Base-by-base conservation (phyloP, 2,329 filamentous ascomycete genomes). In the Diaporthe nobilis region DNA sequence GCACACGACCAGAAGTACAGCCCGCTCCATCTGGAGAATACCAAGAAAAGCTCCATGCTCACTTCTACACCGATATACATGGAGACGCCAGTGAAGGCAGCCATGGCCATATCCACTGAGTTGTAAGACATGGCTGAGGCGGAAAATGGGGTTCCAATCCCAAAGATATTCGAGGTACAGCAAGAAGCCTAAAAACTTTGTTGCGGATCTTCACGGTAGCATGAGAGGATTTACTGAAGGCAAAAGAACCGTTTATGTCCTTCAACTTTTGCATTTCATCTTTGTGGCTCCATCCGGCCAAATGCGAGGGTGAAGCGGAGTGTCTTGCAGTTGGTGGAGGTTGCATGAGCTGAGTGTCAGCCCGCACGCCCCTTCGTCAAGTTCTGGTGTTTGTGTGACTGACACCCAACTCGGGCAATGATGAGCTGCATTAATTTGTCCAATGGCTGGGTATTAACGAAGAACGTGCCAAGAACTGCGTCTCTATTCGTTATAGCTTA, bases 1-100 rank as follows among this genome's bases (percentile, higher is more conserved):
- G 53, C 25, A 57, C 53, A 57, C 53, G 53, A 57, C 53, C 53
- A 57, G 25, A 57, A 57, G 25, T 34, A 57, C 15, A 57, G 53
- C 28, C 53, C 53, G 28, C 53, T 57, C 53, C 53, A 57, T 34
- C 53, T 57, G 53, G 53, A 15, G 28, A 57, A 57, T 28, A 57
- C 17, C 12, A 57, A 31, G 53, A 57, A 31, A 20, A 57, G 53
- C 7, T 57, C 53, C 53, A 57, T 57, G 53, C 25, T 57, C 13
- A 57, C 53, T 31, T 57, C 53, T 6, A 57, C 53, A 17, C 53
- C 53, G 25, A 57, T 57, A 12, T 57, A 57, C 53, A 57, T 57
- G 28, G 53, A 57, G 25, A 57, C 22, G 12, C 53, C 53, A 57
- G 53, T 34, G 25, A 57, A 57, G 25, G 53, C 53, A 31, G 53